Percentiles rank a stretch among this genome's conserved stretches.
Conservation (phyloP, 345 rosid species). For the Camelina laxa region DNA sequence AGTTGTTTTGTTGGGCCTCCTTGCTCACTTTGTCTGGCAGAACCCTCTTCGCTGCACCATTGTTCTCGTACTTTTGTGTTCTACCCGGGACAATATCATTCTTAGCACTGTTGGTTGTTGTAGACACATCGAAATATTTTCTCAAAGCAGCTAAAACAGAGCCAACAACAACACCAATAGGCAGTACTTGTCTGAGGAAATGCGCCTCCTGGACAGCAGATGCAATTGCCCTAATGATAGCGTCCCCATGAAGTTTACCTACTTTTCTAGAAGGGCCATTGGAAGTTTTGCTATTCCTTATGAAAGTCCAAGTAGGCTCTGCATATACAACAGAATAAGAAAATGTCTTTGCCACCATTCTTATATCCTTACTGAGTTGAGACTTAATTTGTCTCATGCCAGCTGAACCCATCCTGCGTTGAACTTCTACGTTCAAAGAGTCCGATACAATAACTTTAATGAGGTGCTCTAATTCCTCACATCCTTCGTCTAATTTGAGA, state of each 20-base stretch:
- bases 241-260: conserved; percentile 65
- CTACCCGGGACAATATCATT: conserved; percentile 40
- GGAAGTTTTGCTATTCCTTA: conserved; percentile 41
- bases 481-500: conserved; percentile 40
- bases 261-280: conserved; percentile 50
- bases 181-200: conserved; percentile 72
- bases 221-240: conserved; percentile 67
- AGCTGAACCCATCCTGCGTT: conserved; percentile 63
- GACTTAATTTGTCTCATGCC: conserved; percentile 62
- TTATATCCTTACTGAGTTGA: conserved; percentile 64
- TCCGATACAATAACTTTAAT: conserved; percentile 65
- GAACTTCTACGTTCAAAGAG: conserved; percentile 74
- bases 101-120: conserved; percentile 43
- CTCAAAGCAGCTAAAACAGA: conserved; percentile 91
- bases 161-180: conserved; percentile 82
- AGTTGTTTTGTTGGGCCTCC: conserved; percentile 30
- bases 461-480: conserved; percentile 57
- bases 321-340: conserved; percentile 56
- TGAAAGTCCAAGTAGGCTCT: conserved; percentile 48
- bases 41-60: conserved; percentile 27
- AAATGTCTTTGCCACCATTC: conserved; percentile 69
- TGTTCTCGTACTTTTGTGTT: conserved; percentile 20
- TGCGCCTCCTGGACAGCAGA: conserved; percentile 66
- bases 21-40: conserved; percentile 35
- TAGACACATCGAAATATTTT: conserved; percentile 63